Base-by-base conservation (phyloP, 306 rosid species). In the Glycyrrhiza uralensis region DNA sequence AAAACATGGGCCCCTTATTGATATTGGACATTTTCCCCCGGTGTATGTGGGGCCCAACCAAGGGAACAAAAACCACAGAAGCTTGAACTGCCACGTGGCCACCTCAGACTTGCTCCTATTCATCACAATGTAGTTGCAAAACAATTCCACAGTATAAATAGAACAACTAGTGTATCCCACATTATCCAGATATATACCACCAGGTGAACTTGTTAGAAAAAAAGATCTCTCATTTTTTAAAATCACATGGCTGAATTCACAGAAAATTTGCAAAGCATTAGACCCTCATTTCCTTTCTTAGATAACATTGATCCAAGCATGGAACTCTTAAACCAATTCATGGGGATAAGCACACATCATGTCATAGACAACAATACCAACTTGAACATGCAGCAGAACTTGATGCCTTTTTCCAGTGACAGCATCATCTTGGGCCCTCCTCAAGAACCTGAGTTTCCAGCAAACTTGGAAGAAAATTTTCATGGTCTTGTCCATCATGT, bases 231-330 rank as follows among this genome's bases (percentile, higher is more conserved):
- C 35, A 32, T 23, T 70, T 32, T 17, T 17, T 26, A 57, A 32
- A 45, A 10, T 51, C 52, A 55, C 81, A 92, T 92, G 98, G 98
- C 97, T 49, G 85, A 90, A 72, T 88, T 88, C 81, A 58, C 85
- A 19, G 68, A 82, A 66, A 84, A 87, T 66, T 66, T 90, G 45
- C 90, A 88, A 67, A 85, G 72, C 76, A 60, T 80, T 15, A 85
- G 78, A 71, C 83, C 84, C 35, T 80, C 87, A 4, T 87, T 83
- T 66, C 84, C 96, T 60, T 80, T 86, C 80, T 64, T 76, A 13
- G 90, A 87, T 12, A n/a, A n/a, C n/a, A 63, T 71, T 75, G 93
- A 85, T 84, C 87, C 87, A 66, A 90, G 61, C 85, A 63, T 84
- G 79, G 90, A 90, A 35, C 72, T 82, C 0, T 50, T 83, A 19